A percentile compares a stretch with the other conserved stretches of the same genome.
Evolutionary conservation across 2,329 filamentous ascomycete genomes (phyloP).

Genomic region (Arthrobotrys musiformis): DNA sequence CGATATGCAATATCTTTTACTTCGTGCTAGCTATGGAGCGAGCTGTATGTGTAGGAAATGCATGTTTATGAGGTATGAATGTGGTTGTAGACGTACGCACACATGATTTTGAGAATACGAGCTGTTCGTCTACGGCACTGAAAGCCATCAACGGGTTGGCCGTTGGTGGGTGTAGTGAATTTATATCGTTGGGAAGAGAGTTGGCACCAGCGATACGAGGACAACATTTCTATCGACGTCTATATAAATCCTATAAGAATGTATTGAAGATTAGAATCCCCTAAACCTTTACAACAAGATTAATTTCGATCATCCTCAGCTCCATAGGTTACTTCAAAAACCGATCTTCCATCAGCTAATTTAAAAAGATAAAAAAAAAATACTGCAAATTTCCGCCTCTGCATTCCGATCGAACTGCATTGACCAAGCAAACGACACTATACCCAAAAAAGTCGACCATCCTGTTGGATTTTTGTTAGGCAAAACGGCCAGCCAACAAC

Average conservation of each 20-base stretch:
- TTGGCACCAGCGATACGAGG: too few relatives aligned
- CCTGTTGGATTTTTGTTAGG: conserved; percentile 5
- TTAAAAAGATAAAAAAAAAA: not conserved
- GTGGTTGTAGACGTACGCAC: not conserved
- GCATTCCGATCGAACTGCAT: not conserved
- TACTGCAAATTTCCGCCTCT: not conserved
- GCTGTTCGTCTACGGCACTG: not conserved
- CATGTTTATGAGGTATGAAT: not conserved
- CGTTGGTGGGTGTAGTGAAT: not conserved
- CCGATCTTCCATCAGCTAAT: too few relatives aligned
- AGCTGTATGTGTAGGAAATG: not conserved
- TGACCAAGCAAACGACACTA: not conserved
- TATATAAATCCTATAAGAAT: too few relatives aligned
- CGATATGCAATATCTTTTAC: not conserved
- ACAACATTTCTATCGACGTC: too few relatives aligned
- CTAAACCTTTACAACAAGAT: too few relatives aligned
- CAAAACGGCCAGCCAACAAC: not conserved
- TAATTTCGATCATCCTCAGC: too few relatives aligned
- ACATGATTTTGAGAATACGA: conserved; percentile 1
- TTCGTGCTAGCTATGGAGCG: not conserved
- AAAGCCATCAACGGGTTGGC: not conserved
- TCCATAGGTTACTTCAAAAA: too few relatives aligned
- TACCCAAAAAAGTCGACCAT: not conserved
- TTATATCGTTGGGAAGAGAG: too few relatives aligned
- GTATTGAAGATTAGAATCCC: too few relatives aligned